phyloP scores from a whole-genome alignment of 2,329 filamentous ascomycete genomes.

The Botryosphaeria agaves region DNA sequence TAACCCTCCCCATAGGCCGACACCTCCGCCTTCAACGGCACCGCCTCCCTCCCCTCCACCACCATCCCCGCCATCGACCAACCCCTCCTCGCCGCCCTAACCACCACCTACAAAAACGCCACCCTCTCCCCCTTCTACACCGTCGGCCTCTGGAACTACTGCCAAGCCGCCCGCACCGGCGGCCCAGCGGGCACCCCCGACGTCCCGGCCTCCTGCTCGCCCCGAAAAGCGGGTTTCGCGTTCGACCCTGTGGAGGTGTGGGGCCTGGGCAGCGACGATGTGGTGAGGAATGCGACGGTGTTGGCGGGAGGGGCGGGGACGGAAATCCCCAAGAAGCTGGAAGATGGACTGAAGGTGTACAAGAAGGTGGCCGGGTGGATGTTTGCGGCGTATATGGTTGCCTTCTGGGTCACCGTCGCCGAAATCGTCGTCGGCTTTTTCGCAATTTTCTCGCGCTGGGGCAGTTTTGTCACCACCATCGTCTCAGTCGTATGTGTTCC shows the following conservation, averaged over 20 bases:
- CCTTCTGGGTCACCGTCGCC: constrained; percentile 48
- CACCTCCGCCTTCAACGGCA: constrained; percentile 16
- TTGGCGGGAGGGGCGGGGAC: constrained; percentile 2
- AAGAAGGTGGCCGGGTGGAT: constrained; percentile 63
- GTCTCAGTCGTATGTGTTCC: constrained; percentile 44
- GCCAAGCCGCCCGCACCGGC: constrained; percentile 36
- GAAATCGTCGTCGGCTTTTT: constrained; percentile 68
- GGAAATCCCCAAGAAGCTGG: constrained; percentile 46
- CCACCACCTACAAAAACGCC: constrained; percentile 16
- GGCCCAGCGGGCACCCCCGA: constrained; percentile 26
- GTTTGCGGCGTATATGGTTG: constrained; percentile 61
- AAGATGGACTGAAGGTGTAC: constrained; percentile 55
- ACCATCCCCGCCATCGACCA: constrained; percentile 13
- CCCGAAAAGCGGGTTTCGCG: constrained; percentile 60
- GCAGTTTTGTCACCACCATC: constrained; percentile 69
- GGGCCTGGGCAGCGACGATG: constrained; percentile 37
- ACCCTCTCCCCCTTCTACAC: constrained; percentile 61
- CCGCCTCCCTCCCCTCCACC: constrained; percentile 11
- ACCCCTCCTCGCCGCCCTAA: constrained; percentile 22
- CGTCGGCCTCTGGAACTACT: constrained; percentile 78
- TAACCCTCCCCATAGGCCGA: constrained; percentile 11
- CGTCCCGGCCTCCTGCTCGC: constrained; percentile 56
- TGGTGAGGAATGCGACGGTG: constrained; percentile 31
- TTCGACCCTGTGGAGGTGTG: constrained; percentile 52
- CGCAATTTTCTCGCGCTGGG: constrained; percentile 64